A percentile compares a stretch with the other conserved stretches of the same genome.
Conservation (phyloP, 345 rosid genomes). For the Corchorus capsularis region DNA sequence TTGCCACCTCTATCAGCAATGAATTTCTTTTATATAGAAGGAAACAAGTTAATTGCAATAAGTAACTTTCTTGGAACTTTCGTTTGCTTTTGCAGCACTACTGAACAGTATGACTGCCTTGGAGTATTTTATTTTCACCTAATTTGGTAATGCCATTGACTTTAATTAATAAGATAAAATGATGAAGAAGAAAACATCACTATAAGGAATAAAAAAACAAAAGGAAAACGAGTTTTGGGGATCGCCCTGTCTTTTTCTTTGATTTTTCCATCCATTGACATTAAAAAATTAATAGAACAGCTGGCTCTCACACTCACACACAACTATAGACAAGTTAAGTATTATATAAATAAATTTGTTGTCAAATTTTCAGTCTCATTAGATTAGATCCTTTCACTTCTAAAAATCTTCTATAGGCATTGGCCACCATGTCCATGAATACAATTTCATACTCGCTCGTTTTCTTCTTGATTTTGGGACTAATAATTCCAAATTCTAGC, state of each 20-base stretch:
- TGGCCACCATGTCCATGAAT: slow-evolving; percentile 12
- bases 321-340: not conserved
- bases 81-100: too few relatives aligned
- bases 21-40: too few relatives aligned
- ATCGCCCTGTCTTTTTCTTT: not conserved
- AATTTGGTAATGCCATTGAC: not conserved
- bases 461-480: not conserved
- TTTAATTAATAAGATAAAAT: not conserved
- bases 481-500: not conserved
- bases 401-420: not conserved
- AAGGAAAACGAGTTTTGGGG: not conserved
- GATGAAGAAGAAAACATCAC: not conserved
- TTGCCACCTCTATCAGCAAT: too few relatives aligned
- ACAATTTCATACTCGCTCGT: not conserved
- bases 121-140: too few relatives aligned
- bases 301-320: not conserved
- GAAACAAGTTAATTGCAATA: too few relatives aligned
- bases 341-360: not conserved
- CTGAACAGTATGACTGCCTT: too few relatives aligned
- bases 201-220: not conserved
- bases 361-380: not conserved
- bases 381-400: not conserved
- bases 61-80: too few relatives aligned
- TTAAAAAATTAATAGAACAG: not conserved
- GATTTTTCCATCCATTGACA: slow-evolving; percentile 9